Conservation (phyloP, 2,329 filamentous ascomycete species). For the Fusarium bulbicola region DNA sequence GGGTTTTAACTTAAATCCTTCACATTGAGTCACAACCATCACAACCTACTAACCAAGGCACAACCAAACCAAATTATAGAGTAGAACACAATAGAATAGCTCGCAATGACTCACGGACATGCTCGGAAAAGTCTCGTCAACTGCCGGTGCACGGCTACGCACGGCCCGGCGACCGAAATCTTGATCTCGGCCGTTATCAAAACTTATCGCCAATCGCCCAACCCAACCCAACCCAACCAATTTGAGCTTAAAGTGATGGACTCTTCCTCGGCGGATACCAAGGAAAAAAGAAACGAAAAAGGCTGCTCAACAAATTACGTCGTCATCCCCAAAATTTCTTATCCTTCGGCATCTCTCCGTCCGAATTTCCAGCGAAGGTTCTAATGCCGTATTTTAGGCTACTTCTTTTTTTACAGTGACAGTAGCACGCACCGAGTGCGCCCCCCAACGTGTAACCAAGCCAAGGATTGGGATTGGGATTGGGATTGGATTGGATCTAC, state of each 20-base stretch:
- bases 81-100: neutral
- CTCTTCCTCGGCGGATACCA: neutral
- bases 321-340: conserved; percentile 3
- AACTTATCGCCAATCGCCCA: conserved; percentile 12
- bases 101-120: neutral
- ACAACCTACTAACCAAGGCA: neutral
- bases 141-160: conserved; percentile 27
- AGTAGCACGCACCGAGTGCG: neutral
- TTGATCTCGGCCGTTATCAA: conserved; percentile 13
- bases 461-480: neutral
- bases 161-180: conserved; percentile 24
- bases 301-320: conserved; percentile 28
- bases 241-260: conserved; percentile 20
- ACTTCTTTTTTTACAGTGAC: neutral
- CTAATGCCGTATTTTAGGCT: neutral
- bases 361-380: conserved; percentile 1
- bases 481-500: neutral
- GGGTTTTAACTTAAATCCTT: neutral
- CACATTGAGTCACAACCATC: neutral
- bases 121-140: conserved; percentile 23
- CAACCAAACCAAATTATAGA: neutral
- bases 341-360: conserved; percentile 26
- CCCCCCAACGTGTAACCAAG: conserved; percentile 11
- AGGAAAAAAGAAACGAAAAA: neutral
- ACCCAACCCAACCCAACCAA: conserved; percentile 16